Base-by-base conservation (phyloP, 495 filamentous ascomycete genomes). In the Chaetomium fimeti region DNA sequence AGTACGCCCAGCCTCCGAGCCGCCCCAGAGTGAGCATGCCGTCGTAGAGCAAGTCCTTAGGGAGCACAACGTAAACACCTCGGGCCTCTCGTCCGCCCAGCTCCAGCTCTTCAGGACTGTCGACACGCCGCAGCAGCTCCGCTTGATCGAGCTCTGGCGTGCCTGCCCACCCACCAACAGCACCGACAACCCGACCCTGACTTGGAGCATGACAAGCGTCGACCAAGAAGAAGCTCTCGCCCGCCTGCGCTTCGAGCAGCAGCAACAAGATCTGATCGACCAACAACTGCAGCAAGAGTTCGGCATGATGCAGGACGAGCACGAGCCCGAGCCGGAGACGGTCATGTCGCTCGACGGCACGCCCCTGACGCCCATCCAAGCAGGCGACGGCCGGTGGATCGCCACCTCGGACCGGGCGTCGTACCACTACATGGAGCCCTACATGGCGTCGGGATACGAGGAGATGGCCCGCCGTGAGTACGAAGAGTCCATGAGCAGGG, bases 391-490 rank as follows among this genome's bases (percentile, higher is more conserved):
- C 42, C 76, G 78, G n/a, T 84, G 83, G 82, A 65, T 76, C 18
- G n/a, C 62, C 38, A 49, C 67, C 57, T n/a, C 58, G 42, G 32
- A 36, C 40, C 57, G 29, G n/a, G 18, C 53, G 60, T 36, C 66
- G 20, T 63, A 63, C 54, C 43, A 51, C 6, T 70, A 77, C 40
- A 71, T 76, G 51, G 89, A 91, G 71, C 88, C 88, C 15, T 91
- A 91, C 70, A 90, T 91, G 86, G 68, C 80, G 51, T 83, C 81
- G 11, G 89, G 89, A 16, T 91, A 91, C 71, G 84, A 85, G 58
- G 75, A 79, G 45, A 70, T 84, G 48, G 78, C 80, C n/a, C 75
- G 72, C 43, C 76, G 79, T 55, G 81, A 83, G 69, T 84, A 84
- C 60, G 76, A 80, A 63, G 74, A 76, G 32, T 77, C 76, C 1